A percentile compares a stretch with the other conserved stretches of the same genome.
Conservation (phyloP, 176 grass and related monocot genomes). For the Triticum aestivum region DNA sequence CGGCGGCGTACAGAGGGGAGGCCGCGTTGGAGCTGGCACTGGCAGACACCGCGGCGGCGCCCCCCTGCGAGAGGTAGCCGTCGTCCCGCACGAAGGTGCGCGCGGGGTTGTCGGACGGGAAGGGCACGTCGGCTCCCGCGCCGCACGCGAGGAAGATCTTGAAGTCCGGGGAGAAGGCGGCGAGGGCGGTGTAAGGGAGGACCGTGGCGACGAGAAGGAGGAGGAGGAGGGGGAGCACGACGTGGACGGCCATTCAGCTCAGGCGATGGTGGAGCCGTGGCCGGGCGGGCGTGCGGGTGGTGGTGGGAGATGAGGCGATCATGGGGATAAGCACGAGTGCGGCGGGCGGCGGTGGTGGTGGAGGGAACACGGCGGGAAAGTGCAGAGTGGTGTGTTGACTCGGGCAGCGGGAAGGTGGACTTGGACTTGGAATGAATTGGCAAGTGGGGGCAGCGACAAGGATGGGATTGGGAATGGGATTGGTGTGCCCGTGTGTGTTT, state of each 20-base stretch:
- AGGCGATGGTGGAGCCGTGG: not conserved
- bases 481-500: not conserved
- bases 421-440: not conserved
- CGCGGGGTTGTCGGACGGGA: slow-evolving; percentile 25
- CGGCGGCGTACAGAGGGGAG: slow-evolving; percentile 53
- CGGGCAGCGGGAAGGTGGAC: slow-evolving; percentile 38
- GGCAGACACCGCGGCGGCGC: not conserved
- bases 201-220: slow-evolving; percentile 7
- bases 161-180: slow-evolving; percentile 17
- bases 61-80: not conserved
- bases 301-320: not conserved
- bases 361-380: not conserved
- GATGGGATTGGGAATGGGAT: not conserved
- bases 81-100: slow-evolving; percentile 41
- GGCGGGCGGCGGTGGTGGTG: not conserved
- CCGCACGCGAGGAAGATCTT: slow-evolving; percentile 52
- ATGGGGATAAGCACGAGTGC: slow-evolving; percentile 4
- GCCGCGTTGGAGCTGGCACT: slow-evolving; percentile 1
- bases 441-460: not conserved
- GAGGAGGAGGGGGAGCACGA: not conserved
- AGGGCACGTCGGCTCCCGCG: not conserved
- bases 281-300: not conserved
- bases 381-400: slow-evolving; percentile 28
- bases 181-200: not conserved
- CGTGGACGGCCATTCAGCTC: slow-evolving; percentile 4